Evolutionary conservation across 2,329 filamentous ascomycete species (phyloP).

Genomic region (Phyllosticta citriasiana): DNA sequence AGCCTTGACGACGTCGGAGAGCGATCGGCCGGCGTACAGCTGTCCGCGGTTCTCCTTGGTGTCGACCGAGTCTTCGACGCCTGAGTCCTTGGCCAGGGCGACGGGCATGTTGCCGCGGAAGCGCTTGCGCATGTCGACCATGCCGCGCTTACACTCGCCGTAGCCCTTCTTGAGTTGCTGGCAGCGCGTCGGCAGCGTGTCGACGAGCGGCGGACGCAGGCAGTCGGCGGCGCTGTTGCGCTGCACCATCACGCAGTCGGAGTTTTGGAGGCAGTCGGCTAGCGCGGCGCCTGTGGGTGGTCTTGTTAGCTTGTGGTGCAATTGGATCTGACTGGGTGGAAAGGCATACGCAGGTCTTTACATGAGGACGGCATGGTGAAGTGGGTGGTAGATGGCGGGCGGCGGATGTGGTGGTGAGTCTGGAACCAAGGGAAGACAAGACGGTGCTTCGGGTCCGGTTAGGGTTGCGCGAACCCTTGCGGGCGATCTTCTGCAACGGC

Average conservation of each 20-base stretch:
- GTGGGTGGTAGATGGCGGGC: neutral
- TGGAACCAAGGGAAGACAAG: neutral
- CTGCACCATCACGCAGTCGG: constrained; percentile 90
- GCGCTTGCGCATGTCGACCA: constrained; percentile 98
- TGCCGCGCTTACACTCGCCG: constrained; percentile 87
- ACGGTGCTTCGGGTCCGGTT: neutral
- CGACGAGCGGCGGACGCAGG: constrained; percentile 68
- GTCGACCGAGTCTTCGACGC: constrained; percentile 16
- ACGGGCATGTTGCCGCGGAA: constrained; percentile 92
- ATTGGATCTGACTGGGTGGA: neutral
- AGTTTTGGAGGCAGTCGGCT: constrained; percentile 89
- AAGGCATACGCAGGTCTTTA: constrained; percentile 78
- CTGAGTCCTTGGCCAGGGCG: constrained; percentile 27
- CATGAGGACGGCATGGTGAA: constrained; percentile 79
- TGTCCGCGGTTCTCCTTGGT: neutral
- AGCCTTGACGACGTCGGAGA: constrained; percentile 3
- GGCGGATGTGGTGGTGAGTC: neutral
- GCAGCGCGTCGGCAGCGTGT: constrained; percentile 76
- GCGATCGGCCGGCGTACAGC: constrained; percentile 9
- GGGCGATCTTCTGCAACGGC: neutral
- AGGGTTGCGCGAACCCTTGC: neutral
- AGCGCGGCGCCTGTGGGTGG: constrained; percentile 65
- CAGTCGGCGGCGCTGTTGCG: constrained; percentile 82
- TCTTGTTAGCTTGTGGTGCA: neutral
- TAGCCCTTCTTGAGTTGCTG: constrained; percentile 89